Base-by-base conservation (phyloP, 2,329 filamentous ascomycete species). In the Plenodomus lindquistii region DNA sequence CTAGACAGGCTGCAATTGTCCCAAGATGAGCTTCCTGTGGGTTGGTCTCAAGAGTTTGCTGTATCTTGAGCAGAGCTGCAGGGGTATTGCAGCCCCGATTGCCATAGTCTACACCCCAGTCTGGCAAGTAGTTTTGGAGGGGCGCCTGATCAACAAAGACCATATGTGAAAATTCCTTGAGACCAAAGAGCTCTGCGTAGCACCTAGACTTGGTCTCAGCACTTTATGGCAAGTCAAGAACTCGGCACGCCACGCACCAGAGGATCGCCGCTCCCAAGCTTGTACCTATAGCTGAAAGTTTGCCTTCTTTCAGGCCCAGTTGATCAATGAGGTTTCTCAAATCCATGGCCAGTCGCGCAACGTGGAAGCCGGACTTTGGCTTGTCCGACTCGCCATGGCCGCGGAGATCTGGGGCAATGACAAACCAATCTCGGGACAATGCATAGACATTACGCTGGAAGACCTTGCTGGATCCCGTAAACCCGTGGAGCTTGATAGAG, bases 81-180 rank as follows among this genome's bases (percentile, higher is more conserved):
- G 52, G 42, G 2, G 44, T 50, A 16, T 68, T 63, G 16, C 58
- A 55, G 4, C 61, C 62, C 0, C 56, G 55, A 20, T 67, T 66
- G 0, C 59, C 61, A 21, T 54, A 54, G 16, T 48, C 51, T 0
- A 51, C 31, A 1, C 60, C 62, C 65, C 65, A 68, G 18, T 66
- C 62, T 3, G 52, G 43, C 2, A 52, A 37, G 42, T 63, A 62
- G 18, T 65, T 59, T 13, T 68, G 65, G 16, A 68, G 40, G 3
- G 65, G 65, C 0, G 58, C 54, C 37, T 68, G 65, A 37, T 68
- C 65, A 3, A 68, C 65, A 31, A 62, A 68, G 5, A 68, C 27
- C 29, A 67, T 50, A 17, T 57, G 55, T 0, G 54, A 54, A 39
- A 66, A 67, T 1, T 46, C 31, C 11, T 31, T 38, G 1, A 61